These are phyloP conservation scores for Conoideocrella luteorostrata DNA, from an alignment of 2,329 filamentous ascomycete genomes.

Conservation along the genomic window DNA sequence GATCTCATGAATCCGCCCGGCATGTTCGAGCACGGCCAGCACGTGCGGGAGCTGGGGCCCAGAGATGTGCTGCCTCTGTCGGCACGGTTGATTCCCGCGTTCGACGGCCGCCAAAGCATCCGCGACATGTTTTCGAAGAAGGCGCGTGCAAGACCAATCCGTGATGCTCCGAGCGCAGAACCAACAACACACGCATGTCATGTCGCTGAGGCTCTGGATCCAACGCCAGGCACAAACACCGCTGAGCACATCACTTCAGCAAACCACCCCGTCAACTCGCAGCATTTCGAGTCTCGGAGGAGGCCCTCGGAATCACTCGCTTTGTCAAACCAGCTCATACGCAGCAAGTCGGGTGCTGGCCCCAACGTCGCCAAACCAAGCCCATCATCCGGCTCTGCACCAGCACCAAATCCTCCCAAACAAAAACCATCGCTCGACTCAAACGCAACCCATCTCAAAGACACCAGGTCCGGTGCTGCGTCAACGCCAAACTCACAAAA, in stretches of 20 bases:
- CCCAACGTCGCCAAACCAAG: constrained; percentile 25
- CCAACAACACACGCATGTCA: background rate
- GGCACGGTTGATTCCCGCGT: constrained; percentile 79
- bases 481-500: too few species aligned
- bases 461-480: too few species aligned
- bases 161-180: background rate
- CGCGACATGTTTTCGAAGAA: constrained; percentile 77
- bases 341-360: constrained; percentile 17
- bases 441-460: too few species aligned
- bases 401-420: too few species aligned
- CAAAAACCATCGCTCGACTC: too few species aligned
- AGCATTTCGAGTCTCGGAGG: constrained; percentile 1
- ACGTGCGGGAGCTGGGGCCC: constrained; percentile 58
- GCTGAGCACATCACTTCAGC: background rate
- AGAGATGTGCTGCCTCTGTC: constrained; percentile 69
- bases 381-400: constrained; percentile 20
- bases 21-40: constrained; percentile 61
- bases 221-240: background rate
- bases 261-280: background rate
- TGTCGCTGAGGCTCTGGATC: background rate
- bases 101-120: constrained; percentile 76
- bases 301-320: background rate
- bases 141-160: too few species aligned
- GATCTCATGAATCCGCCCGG: constrained; percentile 75
- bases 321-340: constrained; percentile 15